Evolutionary conservation across 2,329 filamentous ascomycete species (phyloP).

Genomic region (Pyrenophora seminiperda): DNA sequence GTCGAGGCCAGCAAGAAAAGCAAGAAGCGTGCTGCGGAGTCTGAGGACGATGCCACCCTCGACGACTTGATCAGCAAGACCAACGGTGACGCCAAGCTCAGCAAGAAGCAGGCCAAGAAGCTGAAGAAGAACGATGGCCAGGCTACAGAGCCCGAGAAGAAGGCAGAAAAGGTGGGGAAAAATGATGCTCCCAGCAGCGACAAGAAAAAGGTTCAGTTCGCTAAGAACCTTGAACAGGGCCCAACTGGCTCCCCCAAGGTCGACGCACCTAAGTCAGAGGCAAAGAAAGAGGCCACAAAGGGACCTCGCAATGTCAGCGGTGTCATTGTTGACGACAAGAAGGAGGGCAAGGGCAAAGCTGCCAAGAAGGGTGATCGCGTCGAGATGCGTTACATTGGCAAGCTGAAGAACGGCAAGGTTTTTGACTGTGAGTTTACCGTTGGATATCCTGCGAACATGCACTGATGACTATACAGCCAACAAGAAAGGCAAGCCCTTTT

Average conservation of each 20-base stretch:
- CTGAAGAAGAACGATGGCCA: conserved; percentile 98
- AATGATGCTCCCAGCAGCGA: conserved; percentile 54
- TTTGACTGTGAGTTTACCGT: conserved; percentile 76
- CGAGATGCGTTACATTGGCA: conserved; percentile 97
- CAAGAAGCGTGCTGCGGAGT: conserved; percentile 90
- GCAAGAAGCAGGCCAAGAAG: conserved; percentile 98
- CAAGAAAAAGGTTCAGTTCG: conserved; percentile 97
- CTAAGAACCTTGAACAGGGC: conserved; percentile 97
- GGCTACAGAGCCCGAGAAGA: conserved; percentile 61
- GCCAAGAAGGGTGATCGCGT: conserved; percentile 91
- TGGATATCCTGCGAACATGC: neutral
- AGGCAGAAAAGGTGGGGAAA: conserved; percentile 58
- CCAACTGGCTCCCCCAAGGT: conserved; percentile 67
- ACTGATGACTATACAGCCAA: conserved; percentile 69
- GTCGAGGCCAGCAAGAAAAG: conserved; percentile 60
- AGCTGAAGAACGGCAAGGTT: conserved; percentile 87
- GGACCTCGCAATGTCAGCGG: conserved; percentile 79
- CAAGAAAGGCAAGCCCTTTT: conserved; percentile 98
- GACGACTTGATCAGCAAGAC: conserved; percentile 84
- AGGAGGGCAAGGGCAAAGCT: conserved; percentile 79
- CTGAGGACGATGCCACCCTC: conserved; percentile 64
- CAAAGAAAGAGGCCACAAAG: conserved; percentile 60
- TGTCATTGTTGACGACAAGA: conserved; percentile 94
- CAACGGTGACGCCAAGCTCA: conserved; percentile 74
- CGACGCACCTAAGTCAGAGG: conserved; percentile 47